Conservation (phyloP, 2,329 filamentous ascomycete species). For the Fusarium nodosum region DNA sequence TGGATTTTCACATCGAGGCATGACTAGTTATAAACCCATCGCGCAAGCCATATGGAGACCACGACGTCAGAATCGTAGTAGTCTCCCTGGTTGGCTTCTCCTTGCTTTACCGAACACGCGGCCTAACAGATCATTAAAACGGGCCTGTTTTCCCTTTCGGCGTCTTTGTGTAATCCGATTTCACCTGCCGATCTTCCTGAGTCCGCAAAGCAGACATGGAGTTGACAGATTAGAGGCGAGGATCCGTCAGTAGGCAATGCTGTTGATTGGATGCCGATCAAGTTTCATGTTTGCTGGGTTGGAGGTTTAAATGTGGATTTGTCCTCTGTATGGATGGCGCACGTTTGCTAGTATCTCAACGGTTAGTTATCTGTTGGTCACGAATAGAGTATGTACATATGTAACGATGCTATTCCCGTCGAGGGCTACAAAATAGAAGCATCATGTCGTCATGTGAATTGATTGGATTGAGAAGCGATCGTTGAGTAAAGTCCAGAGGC, state of each 20-base stretch:
- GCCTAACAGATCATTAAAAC: slow-evolving; percentile 35
- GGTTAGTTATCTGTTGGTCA: slow-evolving; percentile 8
- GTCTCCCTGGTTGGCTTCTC: slow-evolving; percentile 3
- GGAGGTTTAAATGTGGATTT: slow-evolving; percentile 23
- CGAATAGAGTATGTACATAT: neutral
- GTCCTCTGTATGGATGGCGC: slow-evolving; percentile 2
- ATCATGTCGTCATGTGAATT: slow-evolving; percentile 4
- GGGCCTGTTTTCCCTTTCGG: slow-evolving; percentile 26
- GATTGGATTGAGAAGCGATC: slow-evolving; percentile 18
- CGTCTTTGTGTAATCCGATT: slow-evolving; percentile 31
- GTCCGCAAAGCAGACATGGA: slow-evolving; percentile 31
- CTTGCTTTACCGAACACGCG: slow-evolving; percentile 37
- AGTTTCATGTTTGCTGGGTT: slow-evolving; percentile 36
- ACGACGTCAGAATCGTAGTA: slow-evolving; percentile 36
- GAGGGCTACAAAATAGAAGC: slow-evolving; percentile 31
- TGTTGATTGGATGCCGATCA: slow-evolving; percentile 37
- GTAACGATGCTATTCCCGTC: slow-evolving; percentile 16
- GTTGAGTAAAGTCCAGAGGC: slow-evolving; percentile 1
- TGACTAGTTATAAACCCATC: slow-evolving; percentile 35
- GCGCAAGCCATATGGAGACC: slow-evolving; percentile 32
- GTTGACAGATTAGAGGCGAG: slow-evolving; percentile 27
- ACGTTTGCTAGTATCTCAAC: slow-evolving; percentile 3
- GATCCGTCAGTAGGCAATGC: slow-evolving; percentile 17
- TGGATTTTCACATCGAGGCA: slow-evolving; percentile 12
- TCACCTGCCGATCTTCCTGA: slow-evolving; percentile 43